Evolutionary conservation across 495 filamentous ascomycete genomes (phyloP).

Genomic region (Darksidea phi): DNA sequence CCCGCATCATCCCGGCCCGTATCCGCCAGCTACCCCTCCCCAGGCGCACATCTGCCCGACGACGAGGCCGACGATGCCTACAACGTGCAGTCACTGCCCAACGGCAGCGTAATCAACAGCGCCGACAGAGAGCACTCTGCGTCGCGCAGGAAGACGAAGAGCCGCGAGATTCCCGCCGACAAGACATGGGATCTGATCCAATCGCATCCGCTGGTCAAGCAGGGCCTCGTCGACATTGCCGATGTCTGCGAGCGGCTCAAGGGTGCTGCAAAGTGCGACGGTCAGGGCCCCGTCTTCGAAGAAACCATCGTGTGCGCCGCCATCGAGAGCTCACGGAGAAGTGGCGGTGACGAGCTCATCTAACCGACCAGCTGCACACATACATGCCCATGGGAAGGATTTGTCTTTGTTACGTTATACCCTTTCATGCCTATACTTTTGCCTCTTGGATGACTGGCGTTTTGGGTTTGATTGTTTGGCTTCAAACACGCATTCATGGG

Average conservation of each 20-base stretch:
- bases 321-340: slow-evolving; percentile 66
- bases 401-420: slow-evolving; percentile 12
- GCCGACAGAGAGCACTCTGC: slow-evolving; percentile 26
- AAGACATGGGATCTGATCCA: slow-evolving; percentile 93
- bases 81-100: slow-evolving; percentile 46
- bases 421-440: slow-evolving; percentile 19
- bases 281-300: slow-evolving; percentile 84
- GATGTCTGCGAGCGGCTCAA: slow-evolving; percentile 75
- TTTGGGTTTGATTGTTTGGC: background rate
- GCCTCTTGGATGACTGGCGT: background rate
- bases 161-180: slow-evolving; percentile 72
- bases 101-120: slow-evolving; percentile 65
- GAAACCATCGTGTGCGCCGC: slow-evolving; percentile 70
- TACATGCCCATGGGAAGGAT: background rate
- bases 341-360: slow-evolving; percentile 44
- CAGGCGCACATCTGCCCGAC: slow-evolving; percentile 40
- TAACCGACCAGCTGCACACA: slow-evolving; percentile 12
- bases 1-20: slow-evolving; percentile 30
- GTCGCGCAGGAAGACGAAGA: slow-evolving; percentile 55
- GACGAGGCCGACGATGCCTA: slow-evolving; percentile 35
- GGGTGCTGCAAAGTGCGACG: slow-evolving; percentile 78
- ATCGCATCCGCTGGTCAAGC: slow-evolving; percentile 72
- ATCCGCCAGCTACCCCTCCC: slow-evolving; percentile 35
- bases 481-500: background rate
- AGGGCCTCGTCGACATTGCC: slow-evolving; percentile 79